Evolutionary conservation across 2,329 filamentous ascomycete genomes (phyloP), one percentile per base, ranked within the genome.

Genomic region (Emergomyces orientalis): DNA sequence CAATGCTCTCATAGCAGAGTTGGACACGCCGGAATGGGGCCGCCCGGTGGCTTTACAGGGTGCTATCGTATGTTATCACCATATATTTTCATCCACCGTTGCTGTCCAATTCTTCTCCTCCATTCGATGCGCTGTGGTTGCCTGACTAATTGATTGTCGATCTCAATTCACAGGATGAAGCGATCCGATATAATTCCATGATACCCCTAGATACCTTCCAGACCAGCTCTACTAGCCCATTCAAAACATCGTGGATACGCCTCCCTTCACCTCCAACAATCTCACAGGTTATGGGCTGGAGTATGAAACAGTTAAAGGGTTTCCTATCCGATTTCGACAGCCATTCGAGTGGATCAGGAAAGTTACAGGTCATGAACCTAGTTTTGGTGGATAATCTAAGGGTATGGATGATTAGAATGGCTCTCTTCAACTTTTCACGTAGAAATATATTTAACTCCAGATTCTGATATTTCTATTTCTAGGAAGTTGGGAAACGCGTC

Each of bases 11-110:
- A 78, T 89, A 27, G 82, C 84, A 30, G 85, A 86, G 43, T 79
- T 99, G 61, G 87, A 92, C 67, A 89, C 82, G 58, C 86, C 86
- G 54, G 86, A 93, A 69, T 92, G 86, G 75, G 94, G 94, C 1
- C 84, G 87, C 55, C 94, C 94, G 1, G 81, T 93, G 11, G 90
- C 89, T 2, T 79, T 99, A 0, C 88, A 88, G 0, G 85, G 87
- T 3, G 94, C 92, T 5, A 79, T 97, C 58, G 79, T 81, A 75
- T 62, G 78, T 73, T 61, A 14, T 55, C 41, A 32, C 11, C 47
- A 27, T 49, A 25, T 37, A 9, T 6, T 22, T 67, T 22, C 25
- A 11, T 52, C 22, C 22, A 30, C 2, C 25, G 30, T 37, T 22
- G 3, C 30, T 47, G 17, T 30, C n/a, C 8, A 17, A 32, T 3